Conservation (phyloP, 2,329 filamentous ascomycete species). For the Clonostachys solani region DNA sequence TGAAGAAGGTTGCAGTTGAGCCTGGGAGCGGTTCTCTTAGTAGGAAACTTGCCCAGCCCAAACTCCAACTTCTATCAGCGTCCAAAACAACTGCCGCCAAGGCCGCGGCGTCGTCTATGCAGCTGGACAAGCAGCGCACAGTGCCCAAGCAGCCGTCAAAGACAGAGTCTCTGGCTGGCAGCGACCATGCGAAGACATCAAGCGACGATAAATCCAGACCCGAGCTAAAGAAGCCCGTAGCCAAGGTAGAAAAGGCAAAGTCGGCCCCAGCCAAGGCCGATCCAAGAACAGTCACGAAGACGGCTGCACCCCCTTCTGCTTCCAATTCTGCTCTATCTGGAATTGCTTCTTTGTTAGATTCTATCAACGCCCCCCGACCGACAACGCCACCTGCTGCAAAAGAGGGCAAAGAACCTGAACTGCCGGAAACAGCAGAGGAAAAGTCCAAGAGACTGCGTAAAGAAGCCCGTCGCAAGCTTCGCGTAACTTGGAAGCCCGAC, state of each 20-base stretch:
- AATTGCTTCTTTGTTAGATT: slow-evolving; percentile 50
- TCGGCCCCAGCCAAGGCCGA: slow-evolving; percentile 16
- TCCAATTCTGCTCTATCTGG: slow-evolving; percentile 35
- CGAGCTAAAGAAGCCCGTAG: slow-evolving; percentile 14
- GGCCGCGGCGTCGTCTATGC: slow-evolving; percentile 21
- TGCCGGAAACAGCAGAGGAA: slow-evolving; percentile 64
- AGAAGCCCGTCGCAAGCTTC: slow-evolving; percentile 64
- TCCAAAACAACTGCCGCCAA: slow-evolving; percentile 23
- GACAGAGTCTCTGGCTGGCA: slow-evolving; percentile 14
- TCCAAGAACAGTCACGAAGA: slow-evolving; percentile 9
- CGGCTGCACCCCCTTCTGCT: slow-evolving; percentile 15
- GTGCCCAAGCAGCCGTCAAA: slow-evolving; percentile 35
- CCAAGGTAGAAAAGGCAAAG: slow-evolving; percentile 10
- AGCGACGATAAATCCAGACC: slow-evolving; percentile 23
- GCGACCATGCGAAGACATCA: slow-evolving; percentile 15
- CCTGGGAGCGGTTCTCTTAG: slow-evolving; percentile 27
- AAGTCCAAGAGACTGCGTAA: slow-evolving; percentile 66
- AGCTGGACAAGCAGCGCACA: slow-evolving; percentile 45
- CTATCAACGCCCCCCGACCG: slow-evolving; percentile 37
- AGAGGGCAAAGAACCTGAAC: slow-evolving; percentile 41
- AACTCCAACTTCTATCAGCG: slow-evolving; percentile 18
- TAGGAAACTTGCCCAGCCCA: slow-evolving; percentile 32
- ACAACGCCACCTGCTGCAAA: slow-evolving; percentile 41
- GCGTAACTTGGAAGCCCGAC: slow-evolving; percentile 68
- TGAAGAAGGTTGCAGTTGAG: slow-evolving; percentile 38